A percentile compares a stretch with the other conserved stretches of the same genome.
These are phyloP conservation scores for Leptographium radiaticola DNA, from an alignment of 2,329 filamentous ascomycete genomes.

Conservation along the genomic window DNA sequence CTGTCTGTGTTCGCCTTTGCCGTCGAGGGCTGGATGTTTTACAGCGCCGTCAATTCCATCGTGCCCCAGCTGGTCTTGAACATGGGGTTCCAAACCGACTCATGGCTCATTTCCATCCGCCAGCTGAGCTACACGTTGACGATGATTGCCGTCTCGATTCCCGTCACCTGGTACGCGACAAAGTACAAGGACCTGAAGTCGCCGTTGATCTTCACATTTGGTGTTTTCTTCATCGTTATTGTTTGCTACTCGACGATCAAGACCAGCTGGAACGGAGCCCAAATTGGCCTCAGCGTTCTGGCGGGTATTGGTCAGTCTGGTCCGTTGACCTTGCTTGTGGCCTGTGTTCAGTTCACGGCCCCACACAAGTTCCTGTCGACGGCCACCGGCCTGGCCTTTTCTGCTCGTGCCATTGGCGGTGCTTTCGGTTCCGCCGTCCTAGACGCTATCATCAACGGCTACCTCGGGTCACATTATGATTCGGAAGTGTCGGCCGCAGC, in stretches of 20 bases:
- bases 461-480: constrained; percentile 25
- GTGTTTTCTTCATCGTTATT: constrained; percentile 29
- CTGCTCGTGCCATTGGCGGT: constrained; percentile 37
- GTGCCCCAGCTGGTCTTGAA: constrained; percentile 35
- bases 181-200: constrained; percentile 33
- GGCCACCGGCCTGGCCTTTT: constrained; percentile 39
- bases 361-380: constrained; percentile 39
- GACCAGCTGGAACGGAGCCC: constrained; percentile 28
- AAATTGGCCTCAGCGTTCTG: constrained; percentile 34
- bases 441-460: constrained; percentile 37
- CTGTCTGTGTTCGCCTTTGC: constrained; percentile 42
- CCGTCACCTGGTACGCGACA: constrained; percentile 32
- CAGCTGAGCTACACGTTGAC: constrained; percentile 31
- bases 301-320: constrained; percentile 35
- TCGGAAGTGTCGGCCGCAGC: constrained; percentile 27
- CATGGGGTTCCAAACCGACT: constrained; percentile 31
- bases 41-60: constrained; percentile 36
- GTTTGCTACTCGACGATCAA: constrained; percentile 32
- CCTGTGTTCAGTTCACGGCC: constrained; percentile 37
- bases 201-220: constrained; percentile 32
- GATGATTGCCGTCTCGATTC: constrained; percentile 26
- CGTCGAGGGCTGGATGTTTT: constrained; percentile 47
- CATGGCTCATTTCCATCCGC: constrained; percentile 34
- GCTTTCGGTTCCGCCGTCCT: constrained; percentile 39
- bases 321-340: constrained; percentile 34